Evolutionary conservation across 495 filamentous ascomycete species (phyloP).

Genomic region (Daldinia caldariorum): DNA sequence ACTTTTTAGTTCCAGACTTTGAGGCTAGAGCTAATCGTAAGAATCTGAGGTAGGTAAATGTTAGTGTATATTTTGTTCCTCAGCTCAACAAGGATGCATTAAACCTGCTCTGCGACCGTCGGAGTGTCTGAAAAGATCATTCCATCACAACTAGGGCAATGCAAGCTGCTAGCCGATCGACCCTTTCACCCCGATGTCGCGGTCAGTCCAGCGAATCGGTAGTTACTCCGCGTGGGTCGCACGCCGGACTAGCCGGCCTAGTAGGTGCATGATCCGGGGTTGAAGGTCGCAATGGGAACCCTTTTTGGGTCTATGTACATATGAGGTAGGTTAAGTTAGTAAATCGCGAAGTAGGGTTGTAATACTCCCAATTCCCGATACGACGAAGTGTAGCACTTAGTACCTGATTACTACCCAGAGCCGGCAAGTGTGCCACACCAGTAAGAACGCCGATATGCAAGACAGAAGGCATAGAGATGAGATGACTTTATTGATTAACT

Average conservation of each 20-base stretch:
- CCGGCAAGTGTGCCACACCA: not conserved
- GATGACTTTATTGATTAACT: not conserved
- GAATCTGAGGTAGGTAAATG: not conserved
- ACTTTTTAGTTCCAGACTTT: not conserved
- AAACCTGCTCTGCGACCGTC: constrained; percentile 19
- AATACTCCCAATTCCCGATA: constrained; percentile 24
- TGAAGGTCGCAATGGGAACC: constrained; percentile 7
- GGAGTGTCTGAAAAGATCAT: constrained; percentile 2
- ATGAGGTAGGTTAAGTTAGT: not conserved
- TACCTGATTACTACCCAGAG: constrained; percentile 10
- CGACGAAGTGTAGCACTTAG: constrained; percentile 18
- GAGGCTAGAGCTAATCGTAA: not conserved
- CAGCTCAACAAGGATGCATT: not conserved
- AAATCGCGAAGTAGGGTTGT: constrained; percentile 18
- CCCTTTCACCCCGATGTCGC: constrained; percentile 39
- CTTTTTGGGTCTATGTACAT: constrained; percentile 6
- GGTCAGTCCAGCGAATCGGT: constrained; percentile 35
- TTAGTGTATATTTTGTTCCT: not conserved
- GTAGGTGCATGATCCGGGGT: constrained; percentile 28
- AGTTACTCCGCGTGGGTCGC: constrained; percentile 33
- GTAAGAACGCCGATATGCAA: not conserved
- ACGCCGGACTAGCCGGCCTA: constrained; percentile 28
- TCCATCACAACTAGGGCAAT: not conserved
- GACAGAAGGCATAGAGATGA: constrained; percentile 7
- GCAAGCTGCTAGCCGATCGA: constrained; percentile 10